phyloP scores from a whole-genome alignment of 179 eudicot genomes.

The Monotropa hypopitys region DNA sequence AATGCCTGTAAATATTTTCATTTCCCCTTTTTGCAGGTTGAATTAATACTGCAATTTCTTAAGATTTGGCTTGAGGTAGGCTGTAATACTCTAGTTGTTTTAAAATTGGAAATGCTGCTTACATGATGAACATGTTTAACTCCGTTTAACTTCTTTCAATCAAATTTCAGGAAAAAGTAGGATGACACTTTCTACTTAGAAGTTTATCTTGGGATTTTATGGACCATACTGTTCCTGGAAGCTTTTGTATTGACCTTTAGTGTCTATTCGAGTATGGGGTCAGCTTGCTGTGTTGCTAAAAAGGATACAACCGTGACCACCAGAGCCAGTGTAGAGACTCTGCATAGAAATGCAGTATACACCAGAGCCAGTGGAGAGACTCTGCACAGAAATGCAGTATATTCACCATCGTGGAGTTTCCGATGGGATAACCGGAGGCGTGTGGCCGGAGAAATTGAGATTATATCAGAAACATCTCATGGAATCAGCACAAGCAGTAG shows the following conservation, averaged over 20 bases:
- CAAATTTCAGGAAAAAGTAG: slow-evolving; percentile 4
- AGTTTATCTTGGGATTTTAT: not conserved
- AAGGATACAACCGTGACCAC: slow-evolving; percentile 22
- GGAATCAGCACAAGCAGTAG: slow-evolving; percentile 22
- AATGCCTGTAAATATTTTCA: not conserved
- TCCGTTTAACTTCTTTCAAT: not conserved
- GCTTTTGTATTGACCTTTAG: not conserved
- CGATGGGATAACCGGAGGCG: slow-evolving; percentile 35
- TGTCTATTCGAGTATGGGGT: slow-evolving; percentile 17
- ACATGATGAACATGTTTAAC: not conserved
- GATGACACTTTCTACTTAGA: not conserved
- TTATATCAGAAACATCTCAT: slow-evolving; percentile 16
- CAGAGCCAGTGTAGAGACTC: slow-evolving; percentile 21
- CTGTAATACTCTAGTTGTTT: not conserved
- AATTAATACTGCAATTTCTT: not conserved
- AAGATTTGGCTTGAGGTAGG: not conserved
- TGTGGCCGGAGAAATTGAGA: slow-evolving; percentile 35
- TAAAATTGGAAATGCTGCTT: not conserved
- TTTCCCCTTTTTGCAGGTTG: not conserved
- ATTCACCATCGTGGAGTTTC: slow-evolving; percentile 50
- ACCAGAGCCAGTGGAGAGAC: slow-evolving; percentile 27
- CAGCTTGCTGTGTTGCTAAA: slow-evolving; percentile 43
- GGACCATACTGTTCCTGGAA: slow-evolving; percentile 6
- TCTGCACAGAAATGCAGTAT: slow-evolving; percentile 21
- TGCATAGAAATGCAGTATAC: slow-evolving; percentile 25